Evolutionary conservation across 2,329 filamentous ascomycete species (phyloP), one percentile per base, ranked within the genome.

Genomic region (Phaeoacremonium minimum): DNA sequence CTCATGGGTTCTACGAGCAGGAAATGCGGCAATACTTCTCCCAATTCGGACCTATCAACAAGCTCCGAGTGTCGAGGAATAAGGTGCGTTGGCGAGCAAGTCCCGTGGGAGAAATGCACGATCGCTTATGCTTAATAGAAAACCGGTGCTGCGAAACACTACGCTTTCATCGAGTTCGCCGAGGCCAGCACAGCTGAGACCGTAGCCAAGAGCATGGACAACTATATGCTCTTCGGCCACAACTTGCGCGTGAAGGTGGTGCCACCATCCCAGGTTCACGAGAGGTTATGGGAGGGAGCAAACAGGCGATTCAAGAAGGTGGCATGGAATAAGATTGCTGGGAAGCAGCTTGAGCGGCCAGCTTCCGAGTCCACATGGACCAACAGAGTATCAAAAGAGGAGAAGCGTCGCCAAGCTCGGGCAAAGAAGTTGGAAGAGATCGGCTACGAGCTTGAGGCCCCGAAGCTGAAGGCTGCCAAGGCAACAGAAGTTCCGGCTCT

Each of bases 151-250:
- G 89, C 85, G 58, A 95, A 93, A 70, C 93, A 97, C 70, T 95
- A 85, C 56, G 93, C 88, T 19, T 98, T 96, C 61, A 76, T 98
- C 54, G 88, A 98, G 64, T 98, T 98, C 55, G 67, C 73, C 20
- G 83, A 88, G 39, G 86, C 89, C 33, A 66, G 63, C 46, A 77
- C 75, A n/a, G 91, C 93, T 28, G 84, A 87, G 52, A 89, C 97
- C 49, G 91, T 95, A 18, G 84, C 87, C 33, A 87, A 89, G 66
- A 95, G 93, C 15, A 98, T 98, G 93, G 80, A 96, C 71, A 94
- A 90, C 66, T 98, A 98, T 64, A 79, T 97, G 28, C 75, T 98
- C 55, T 97, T 95, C 60, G 87, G 88, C 6, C 91, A 96, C 59
- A 85, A 97, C 44, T 72, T 98, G 49, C 91, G 94, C 63, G 91